Evolutionary conservation across 208 protist genomes (phyloP).

Genomic region (Acanthamoeba sp.): DNA sequence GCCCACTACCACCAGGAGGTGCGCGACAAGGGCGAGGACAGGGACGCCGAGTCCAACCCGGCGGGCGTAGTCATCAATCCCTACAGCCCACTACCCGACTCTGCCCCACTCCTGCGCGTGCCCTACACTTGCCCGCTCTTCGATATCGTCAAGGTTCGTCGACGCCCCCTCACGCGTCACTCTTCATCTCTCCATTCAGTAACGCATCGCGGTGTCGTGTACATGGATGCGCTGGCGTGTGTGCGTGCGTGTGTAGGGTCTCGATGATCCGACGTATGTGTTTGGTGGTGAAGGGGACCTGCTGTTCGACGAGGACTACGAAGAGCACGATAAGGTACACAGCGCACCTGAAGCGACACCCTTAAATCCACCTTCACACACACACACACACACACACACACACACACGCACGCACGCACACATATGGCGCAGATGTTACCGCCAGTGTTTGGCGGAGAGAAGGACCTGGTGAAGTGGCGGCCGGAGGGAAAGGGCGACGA

Average conservation of each 20-base stretch:
- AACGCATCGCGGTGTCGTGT: too few species aligned
- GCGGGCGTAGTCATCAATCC: neutral
- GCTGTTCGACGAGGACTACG: conserved; percentile 32
- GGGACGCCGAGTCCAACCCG: neutral
- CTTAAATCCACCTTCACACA: neutral
- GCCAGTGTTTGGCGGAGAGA: conserved; percentile 28
- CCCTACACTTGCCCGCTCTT: conserved; percentile 47
- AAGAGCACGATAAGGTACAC: neutral
- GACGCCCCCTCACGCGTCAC: neutral
- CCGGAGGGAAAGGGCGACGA: neutral
- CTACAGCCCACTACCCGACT: conserved; percentile 6
- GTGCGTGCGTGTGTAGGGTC: neutral
- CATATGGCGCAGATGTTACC: neutral
- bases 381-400: too few species aligned
- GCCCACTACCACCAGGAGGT: conserved; percentile 33
- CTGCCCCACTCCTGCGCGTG: neutral
- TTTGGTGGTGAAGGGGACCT: neutral
- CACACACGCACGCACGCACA: too few species aligned
- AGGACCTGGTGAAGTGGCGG: neutral
- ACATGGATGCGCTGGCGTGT: too few species aligned
- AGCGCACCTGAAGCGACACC: neutral
- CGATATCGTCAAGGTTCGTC: neutral
- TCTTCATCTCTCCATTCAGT: neutral
- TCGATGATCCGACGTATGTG: neutral
- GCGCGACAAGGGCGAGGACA: neutral